phyloP scores from a whole-genome alignment of 148 eudicot species.

The Rhododendron mucronatum region DNA sequence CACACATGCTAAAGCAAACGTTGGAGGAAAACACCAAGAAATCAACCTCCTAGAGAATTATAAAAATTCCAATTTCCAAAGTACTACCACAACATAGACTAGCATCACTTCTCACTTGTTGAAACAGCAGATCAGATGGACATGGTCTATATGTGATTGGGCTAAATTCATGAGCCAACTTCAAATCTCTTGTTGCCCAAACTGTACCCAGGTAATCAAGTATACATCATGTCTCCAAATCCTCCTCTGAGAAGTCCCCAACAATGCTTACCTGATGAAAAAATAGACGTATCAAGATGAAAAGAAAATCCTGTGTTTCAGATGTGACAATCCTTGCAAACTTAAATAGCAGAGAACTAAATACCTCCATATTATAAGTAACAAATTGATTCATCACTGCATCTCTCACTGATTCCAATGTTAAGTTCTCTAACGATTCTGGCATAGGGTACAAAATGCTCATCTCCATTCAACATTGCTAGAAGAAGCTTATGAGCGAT shows the following conservation, averaged over 20 bases:
- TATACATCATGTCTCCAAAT: conserved; percentile 89
- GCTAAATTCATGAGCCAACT: conserved; percentile 34
- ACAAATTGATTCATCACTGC: conserved; percentile 91
- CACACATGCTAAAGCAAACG: neutral
- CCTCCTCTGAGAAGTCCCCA: conserved; percentile 93
- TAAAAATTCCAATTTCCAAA: conserved; percentile 1
- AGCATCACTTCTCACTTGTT: conserved; percentile 56
- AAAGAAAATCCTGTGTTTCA: neutral
- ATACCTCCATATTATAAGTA: conserved; percentile 90
- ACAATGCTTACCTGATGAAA: conserved; percentile 79
- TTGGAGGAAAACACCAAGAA: neutral
- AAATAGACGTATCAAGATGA: neutral
- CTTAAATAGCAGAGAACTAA: conserved; percentile 1
- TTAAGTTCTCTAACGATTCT: conserved; percentile 61
- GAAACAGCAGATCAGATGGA: conserved; percentile 69
- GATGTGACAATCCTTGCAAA: neutral
- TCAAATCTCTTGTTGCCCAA: conserved; percentile 37
- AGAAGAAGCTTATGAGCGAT: conserved; percentile 91
- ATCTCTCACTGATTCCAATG: conserved; percentile 71
- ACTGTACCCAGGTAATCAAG: conserved; percentile 96
- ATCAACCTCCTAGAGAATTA: neutral
- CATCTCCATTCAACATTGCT: conserved; percentile 97
- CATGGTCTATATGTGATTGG: conserved; percentile 67
- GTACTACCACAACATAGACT: neutral
- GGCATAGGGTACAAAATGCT: conserved; percentile 94